Evolutionary conservation across 208 protist species (phyloP), one percentile per base, ranked within the genome.

Genomic region (Kentomonas sorsogonicus): DNA sequence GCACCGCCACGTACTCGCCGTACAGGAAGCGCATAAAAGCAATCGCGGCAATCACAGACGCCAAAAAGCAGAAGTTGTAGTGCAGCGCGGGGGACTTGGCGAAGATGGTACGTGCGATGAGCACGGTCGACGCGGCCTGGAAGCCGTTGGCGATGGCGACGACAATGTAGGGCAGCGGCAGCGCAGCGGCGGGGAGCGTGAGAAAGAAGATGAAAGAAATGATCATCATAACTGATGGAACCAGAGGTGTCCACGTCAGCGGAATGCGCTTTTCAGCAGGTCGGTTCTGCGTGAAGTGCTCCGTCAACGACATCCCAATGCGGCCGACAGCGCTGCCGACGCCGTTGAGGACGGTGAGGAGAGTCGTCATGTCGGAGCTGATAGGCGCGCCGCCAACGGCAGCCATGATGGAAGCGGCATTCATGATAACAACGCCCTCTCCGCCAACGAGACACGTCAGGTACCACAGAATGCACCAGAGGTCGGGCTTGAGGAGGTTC

Each of bases 11-110:
- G 64, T 65, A 77, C 50, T 81, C 78, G 11, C 66, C 78, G 44
- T 78, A 85, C 29, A 85, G 50, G 25, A 80, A 44, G 40, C 71
- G 64, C 68, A 81, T 85, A 22, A 85, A 65, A 36, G 70, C 51
- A 26, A 85, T 60, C 20, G 74, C 70, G 1, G 74, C 36, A 26
- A 22, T 30, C 11, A 73, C 63, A 3, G 46, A 56, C 16, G 74
- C 54, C 3, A 77, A 20, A 26, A 68, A 71, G 48, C 50, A 70
- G 53, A 77, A 72, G 58, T 81, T 76, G 60, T 81, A 85, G 63
- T 79, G 74, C 66, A 78, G 80, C 4, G 66, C 78, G n/a, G 75
- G 55, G 48, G 80, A 73, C 27, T 61, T 66, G 3, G 66, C 69
- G 61, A 71, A 85, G 43, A 81, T 74, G 50, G 65, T 74, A 29